phyloP scores from a whole-genome alignment of 768 basidiomycete species.

The Mycena galericulata region DNA sequence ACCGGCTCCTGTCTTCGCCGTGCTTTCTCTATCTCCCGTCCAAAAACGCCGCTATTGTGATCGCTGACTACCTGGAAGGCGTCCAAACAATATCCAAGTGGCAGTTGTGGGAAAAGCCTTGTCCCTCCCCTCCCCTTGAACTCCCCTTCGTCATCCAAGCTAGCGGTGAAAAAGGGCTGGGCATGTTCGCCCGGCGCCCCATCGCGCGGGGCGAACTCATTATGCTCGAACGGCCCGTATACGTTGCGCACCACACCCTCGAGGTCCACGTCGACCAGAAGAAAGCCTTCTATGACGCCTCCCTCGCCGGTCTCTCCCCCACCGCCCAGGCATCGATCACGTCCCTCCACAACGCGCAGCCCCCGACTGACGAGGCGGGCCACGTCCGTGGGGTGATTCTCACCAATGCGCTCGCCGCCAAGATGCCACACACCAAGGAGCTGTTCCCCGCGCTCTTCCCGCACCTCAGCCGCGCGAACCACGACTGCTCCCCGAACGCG shows the following conservation, averaged over 20 bases:
- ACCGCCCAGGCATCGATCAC: constrained; percentile 20
- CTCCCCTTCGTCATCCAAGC: constrained; percentile 19
- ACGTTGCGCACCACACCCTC: constrained; percentile 13
- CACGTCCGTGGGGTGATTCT: constrained; percentile 18
- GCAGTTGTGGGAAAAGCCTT: constrained; percentile 1
- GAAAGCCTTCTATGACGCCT: not conserved
- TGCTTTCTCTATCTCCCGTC: constrained; percentile 21
- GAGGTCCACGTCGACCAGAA: constrained; percentile 8
- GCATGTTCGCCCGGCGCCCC: constrained; percentile 31
- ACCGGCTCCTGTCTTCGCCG: not conserved
- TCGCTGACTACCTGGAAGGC: constrained; percentile 15
- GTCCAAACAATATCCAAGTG: constrained; percentile 17
- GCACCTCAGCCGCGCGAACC: constrained; percentile 30
- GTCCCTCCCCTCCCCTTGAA: not conserved
- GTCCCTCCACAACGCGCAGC: constrained; percentile 22
- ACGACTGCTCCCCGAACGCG: constrained; percentile 33
- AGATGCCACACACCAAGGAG: not conserved
- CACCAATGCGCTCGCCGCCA: constrained; percentile 27
- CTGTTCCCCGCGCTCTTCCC: constrained; percentile 24
- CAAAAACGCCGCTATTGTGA: constrained; percentile 19
- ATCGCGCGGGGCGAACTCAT: constrained; percentile 31
- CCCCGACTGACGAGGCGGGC: not conserved
- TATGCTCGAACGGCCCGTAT: constrained; percentile 29
- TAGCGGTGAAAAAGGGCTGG: constrained; percentile 20
- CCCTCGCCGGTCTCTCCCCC: constrained; percentile 20